Evolutionary conservation across 768 basidiomycete genomes (phyloP).

Genomic region (Exidia glandulosa): DNA sequence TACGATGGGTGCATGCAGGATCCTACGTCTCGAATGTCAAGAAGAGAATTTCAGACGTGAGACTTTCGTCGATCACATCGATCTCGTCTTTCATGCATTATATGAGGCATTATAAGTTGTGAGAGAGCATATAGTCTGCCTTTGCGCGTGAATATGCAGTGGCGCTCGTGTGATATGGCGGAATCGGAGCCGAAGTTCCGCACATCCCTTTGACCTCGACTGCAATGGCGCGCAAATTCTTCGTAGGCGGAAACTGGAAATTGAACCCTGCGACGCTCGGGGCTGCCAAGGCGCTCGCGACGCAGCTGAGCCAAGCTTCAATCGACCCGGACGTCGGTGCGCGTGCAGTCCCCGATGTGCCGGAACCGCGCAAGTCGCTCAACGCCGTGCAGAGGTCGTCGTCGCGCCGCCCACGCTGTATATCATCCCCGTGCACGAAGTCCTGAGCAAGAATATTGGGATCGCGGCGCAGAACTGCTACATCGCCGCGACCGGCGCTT

Average conservation of each 20-base stretch:
- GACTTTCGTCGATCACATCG: too few species aligned
- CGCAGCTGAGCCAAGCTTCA: slow-evolving; percentile 64
- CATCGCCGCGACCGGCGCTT: slow-evolving; percentile 75
- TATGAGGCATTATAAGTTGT: too few species aligned
- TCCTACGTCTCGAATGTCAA: too few species aligned
- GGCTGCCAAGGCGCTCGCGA: slow-evolving; percentile 54
- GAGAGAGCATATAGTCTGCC: too few species aligned
- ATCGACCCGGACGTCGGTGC: slow-evolving; percentile 69
- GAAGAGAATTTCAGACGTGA: too few species aligned
- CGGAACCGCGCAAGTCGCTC: not conserved
- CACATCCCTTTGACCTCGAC: not conserved
- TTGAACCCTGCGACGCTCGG: slow-evolving; percentile 73
- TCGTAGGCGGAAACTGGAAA: slow-evolving; percentile 98
- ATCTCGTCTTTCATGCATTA: too few species aligned
- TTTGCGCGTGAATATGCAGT: too few species aligned
- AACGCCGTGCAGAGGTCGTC: slow-evolving; percentile 61
- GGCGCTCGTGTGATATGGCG: not conserved
- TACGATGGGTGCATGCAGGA: too few species aligned
- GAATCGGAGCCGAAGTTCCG: not conserved
- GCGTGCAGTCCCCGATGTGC: slow-evolving; percentile 10
- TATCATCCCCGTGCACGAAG: slow-evolving; percentile 58
- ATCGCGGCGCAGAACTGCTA: slow-evolving; percentile 91
- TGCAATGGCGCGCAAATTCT: slow-evolving; percentile 71
- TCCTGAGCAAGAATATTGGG: slow-evolving; percentile 54
- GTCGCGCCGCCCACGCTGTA: slow-evolving; percentile 88